Base-by-base conservation (phyloP, 2,329 filamentous ascomycete species). In the Ophiostoma sp. region DNA sequence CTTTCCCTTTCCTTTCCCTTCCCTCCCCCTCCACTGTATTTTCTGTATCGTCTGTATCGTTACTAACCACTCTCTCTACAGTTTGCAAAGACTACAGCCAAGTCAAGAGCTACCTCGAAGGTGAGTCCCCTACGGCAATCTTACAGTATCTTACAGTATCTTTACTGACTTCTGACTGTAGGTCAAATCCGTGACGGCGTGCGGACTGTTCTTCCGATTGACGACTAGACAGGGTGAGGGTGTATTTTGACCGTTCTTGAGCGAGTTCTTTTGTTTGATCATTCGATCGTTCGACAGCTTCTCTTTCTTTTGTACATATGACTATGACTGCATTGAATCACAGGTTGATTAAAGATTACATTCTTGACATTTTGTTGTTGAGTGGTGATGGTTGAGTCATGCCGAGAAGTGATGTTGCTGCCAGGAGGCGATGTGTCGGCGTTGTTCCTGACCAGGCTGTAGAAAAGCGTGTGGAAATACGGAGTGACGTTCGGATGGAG, bases 41-140 rank as follows among this genome's bases (percentile, higher is more conserved):
- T 28, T 55, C 1, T 25, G 50, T 52, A 25, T 52, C 50, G 2
- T 28, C n/a, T 25, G 7, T 25, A 1, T 55, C 12, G 3, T 19
- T 45, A 22, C 61, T 45, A 28, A 66, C 36, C 28, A 31, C 55
- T 63, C 61, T 28, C 22, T 6, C 0, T 71, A 1, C 55, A 82
- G 82, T 83, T 19, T 84, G 82, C 76, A 81, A 81, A 66, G 79
- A 83, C 69, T 82, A 82, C 76, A 76, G 76, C 72, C 76, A 83
- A 66, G 80, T 83, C 42, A 79, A 78, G 25, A 75, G 76, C 7
- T 83, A 83, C 36, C 74, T 84, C n/a, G 82, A 83, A 45, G 72
- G 78, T 79, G 52, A 76, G 77, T 75, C 1, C 8, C 8, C 1
- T 36, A 76, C 77, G 75, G 0, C 7, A 2, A 3, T 9, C 12